Base-by-base conservation (phyloP, 2,329 filamentous ascomycete genomes). In the Fusarium sp. region DNA sequence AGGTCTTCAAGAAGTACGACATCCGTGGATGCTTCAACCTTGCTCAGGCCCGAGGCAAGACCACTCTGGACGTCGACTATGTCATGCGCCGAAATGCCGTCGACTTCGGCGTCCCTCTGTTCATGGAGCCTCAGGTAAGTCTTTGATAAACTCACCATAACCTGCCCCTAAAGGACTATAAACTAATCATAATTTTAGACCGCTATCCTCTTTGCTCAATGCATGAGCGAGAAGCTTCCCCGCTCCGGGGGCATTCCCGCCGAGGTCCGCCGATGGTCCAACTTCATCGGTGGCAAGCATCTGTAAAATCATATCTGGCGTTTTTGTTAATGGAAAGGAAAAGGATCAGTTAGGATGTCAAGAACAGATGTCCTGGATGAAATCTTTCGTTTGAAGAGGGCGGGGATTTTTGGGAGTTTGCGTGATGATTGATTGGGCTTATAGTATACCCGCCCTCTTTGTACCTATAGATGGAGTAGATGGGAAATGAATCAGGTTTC, bases 71-170 rank as follows among this genome's bases (percentile, higher is more conserved):
- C 79, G 93, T 97, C 78, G 95, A 99, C 85, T 99, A 99, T 77
- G 94, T 99, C 61, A 98, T 98, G 95, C 90, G 96, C 77, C 90
- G 96, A 80, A 99, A 99, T 79, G 96, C 96, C 29, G 96, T 99
- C 60, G 96, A 99, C 84, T 99, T 99, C 81, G 95, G 95, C 75
- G 94, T 98, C 32, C 96, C 96, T 51, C 86, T 99, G 60, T 98
- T 99, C 82, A 98, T 98, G 95, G 95, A 98, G 85, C 94, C 95
- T 58, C 95, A 96, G 91, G 94, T 97, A 86, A 84, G 89, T 53
- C 27, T 43, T 42, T 27, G 24, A n/a, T 7, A 27, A 25, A 18
- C 18, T 4, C 14, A 9, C 6, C n/a, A 7, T 52, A 5, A 52
- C 8, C 16, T 14, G 81, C 72, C 57, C 44, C 12, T 15, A 20